phyloP scores from a whole-genome alignment of 2,329 filamentous ascomycete genomes.

The Microsporum audouinii region DNA sequence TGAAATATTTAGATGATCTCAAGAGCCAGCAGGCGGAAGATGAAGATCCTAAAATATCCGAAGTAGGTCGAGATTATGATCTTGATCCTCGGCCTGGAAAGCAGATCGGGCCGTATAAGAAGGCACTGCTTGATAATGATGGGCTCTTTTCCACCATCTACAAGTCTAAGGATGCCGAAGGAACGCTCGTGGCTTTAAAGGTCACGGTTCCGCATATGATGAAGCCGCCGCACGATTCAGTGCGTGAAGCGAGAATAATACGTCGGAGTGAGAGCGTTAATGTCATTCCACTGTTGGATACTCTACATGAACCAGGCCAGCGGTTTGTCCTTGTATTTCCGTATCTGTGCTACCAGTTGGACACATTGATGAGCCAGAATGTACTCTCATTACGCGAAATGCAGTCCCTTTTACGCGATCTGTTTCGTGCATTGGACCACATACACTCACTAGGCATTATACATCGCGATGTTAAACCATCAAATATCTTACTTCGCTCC shows the following conservation, averaged over 20 bases:
- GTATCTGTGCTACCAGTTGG: conserved; percentile 64
- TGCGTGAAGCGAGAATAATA: conserved; percentile 68
- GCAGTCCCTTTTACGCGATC: conserved; percentile 47
- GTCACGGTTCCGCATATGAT: conserved; percentile 65
- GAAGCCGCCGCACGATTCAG: conserved; percentile 70
- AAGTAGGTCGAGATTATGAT: conserved; percentile 16
- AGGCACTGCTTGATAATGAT: conserved; percentile 46
- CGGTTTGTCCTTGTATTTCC: conserved; percentile 74
- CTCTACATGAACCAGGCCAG: conserved; percentile 58
- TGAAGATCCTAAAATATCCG: conserved; percentile 16
- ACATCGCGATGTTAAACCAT: conserved; percentile 89
- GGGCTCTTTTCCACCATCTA: conserved; percentile 81
- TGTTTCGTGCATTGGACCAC: conserved; percentile 59
- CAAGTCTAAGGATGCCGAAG: conserved; percentile 43
- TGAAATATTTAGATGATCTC: conserved; percentile 25
- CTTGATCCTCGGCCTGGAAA: conserved; percentile 24
- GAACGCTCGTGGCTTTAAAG: conserved; percentile 60
- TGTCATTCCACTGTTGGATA: conserved; percentile 58
- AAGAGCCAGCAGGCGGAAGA: conserved; percentile 15
- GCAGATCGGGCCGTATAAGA: conserved; percentile 44
- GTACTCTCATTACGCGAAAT: conserved; percentile 32
- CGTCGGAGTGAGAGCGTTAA: conserved; percentile 19
- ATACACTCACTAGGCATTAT: conserved; percentile 69
- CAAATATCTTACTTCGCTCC: conserved; percentile 65
- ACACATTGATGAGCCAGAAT: conserved; percentile 42